Conservation (phyloP, 495 filamentous ascomycete species). For the Lepraria neglecta region DNA sequence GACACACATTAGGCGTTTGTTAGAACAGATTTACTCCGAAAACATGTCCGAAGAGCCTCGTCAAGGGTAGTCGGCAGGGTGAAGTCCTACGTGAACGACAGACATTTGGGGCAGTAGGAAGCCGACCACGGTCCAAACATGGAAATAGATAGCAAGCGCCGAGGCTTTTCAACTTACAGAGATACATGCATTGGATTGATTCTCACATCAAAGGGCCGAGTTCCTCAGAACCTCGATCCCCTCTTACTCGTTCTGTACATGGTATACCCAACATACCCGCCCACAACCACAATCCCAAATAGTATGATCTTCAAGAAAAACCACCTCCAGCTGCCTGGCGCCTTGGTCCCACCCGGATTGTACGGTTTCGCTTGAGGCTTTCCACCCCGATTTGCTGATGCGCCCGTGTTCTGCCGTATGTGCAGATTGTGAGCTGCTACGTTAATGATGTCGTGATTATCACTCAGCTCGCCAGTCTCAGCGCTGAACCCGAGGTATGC, state of each 20-base stretch:
- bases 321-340: slow-evolving; percentile 77
- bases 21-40: no score
- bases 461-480: slow-evolving; percentile 91
- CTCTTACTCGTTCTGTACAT: slow-evolving; percentile 68
- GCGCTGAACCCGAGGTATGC: slow-evolving; percentile 93
- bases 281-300: slow-evolving; percentile 61
- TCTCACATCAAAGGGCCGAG: no score
- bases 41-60: no score
- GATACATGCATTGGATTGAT: no score
- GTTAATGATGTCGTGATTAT: slow-evolving; percentile 96
- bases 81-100: no score
- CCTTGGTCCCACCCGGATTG: slow-evolving; percentile 30
- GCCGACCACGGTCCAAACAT: no score
- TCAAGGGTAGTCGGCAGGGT: no score
- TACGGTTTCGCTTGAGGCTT: slow-evolving; percentile 29
- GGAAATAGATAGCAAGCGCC: no score
- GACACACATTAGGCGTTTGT: no score
- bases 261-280: slow-evolving; percentile 78
- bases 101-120: no score
- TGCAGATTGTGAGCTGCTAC: slow-evolving; percentile 88
- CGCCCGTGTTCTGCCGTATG: slow-evolving; percentile 40
- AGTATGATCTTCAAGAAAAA: slow-evolving; percentile 82
- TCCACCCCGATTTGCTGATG: slow-evolving; percentile 34
- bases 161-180: no score
- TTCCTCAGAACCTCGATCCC: slow-evolving; percentile 69